Conservation (phyloP, 2,329 filamentous ascomycete species). For the Monilinia laxa region DNA sequence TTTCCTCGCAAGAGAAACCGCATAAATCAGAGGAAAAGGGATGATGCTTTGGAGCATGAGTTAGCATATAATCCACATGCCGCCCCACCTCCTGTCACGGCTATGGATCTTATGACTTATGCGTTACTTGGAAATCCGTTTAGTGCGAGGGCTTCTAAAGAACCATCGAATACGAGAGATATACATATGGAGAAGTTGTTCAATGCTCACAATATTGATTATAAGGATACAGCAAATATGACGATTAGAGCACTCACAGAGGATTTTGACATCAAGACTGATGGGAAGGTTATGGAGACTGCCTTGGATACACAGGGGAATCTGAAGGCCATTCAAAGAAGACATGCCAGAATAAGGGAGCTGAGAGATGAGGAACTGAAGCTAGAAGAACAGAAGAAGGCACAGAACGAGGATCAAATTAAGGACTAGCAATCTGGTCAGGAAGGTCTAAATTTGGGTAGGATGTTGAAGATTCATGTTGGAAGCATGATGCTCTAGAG, state of each 20-base stretch:
- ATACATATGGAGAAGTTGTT: constrained; percentile 12
- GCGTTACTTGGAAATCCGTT: constrained; percentile 31
- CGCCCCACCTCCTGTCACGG: background rate
- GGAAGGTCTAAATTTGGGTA: background rate
- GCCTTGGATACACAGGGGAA: background rate
- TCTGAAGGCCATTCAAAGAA: background rate
- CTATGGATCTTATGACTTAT: constrained; percentile 31
- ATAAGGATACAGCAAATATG: constrained; percentile 11
- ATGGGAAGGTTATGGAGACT: background rate
- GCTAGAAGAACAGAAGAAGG: background rate
- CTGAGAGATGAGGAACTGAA: too few relatives aligned
- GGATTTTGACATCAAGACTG: constrained; percentile 13
- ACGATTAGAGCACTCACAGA: constrained; percentile 11
- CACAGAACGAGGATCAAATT: background rate
- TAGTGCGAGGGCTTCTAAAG: background rate
- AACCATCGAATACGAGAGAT: background rate
- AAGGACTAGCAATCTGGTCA: background rate
- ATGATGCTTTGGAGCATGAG: constrained; percentile 15
- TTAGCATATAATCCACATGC: constrained; percentile 12
- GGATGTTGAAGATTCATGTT: background rate
- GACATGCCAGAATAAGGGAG: background rate
- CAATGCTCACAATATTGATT: background rate
- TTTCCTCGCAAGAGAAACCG: background rate
- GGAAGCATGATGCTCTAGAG: background rate
- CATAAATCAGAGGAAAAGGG: background rate